A percentile compares a stretch with the other conserved stretches of the same genome.
Conservation (phyloP, 2,329 filamentous ascomycete species). For the Aspergillus transmontanensis region DNA sequence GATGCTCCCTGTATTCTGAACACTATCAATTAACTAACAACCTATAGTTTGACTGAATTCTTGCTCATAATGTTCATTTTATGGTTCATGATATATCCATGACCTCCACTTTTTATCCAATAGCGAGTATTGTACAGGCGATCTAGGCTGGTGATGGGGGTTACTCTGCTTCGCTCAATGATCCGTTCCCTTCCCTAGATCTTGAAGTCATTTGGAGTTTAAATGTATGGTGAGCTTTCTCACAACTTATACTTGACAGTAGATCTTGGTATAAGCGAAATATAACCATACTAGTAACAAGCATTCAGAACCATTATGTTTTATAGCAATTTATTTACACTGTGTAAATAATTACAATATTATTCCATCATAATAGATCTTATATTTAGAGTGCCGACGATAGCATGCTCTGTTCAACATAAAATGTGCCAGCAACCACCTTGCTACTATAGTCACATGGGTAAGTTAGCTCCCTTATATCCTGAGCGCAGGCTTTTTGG, state of each 20-base stretch:
- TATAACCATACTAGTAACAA: not conserved
- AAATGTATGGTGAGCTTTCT: slow-evolving; percentile 9
- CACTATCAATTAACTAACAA: slow-evolving; percentile 30
- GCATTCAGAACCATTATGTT: not conserved
- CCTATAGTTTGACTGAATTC: slow-evolving; percentile 24
- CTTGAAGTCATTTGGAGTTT: slow-evolving; percentile 8
- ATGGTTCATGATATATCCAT: slow-evolving; percentile 23
- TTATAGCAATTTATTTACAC: not conserved
- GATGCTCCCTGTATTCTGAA: not conserved
- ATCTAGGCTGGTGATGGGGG: slow-evolving; percentile 28
- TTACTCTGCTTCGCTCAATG: slow-evolving; percentile 12
- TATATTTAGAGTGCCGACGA: not conserved
- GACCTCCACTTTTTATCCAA: slow-evolving; percentile 19
- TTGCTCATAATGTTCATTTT: slow-evolving; percentile 12
- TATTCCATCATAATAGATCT: not conserved
- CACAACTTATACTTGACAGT: not conserved
- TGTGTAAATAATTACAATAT: not conserved
- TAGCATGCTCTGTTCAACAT: not conserved
- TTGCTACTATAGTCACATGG: not conserved
- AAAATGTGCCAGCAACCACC: not conserved
- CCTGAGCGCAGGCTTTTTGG: not conserved
- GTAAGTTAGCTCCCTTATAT: not conserved
- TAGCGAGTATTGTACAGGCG: slow-evolving; percentile 25
- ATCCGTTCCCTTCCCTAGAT: slow-evolving; percentile 19
- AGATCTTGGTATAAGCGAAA: not conserved